These are phyloP conservation scores for Pulveroboletus ravenelii DNA, from an alignment of 768 basidiomycete genomes.

Conservation along the genomic window DNA sequence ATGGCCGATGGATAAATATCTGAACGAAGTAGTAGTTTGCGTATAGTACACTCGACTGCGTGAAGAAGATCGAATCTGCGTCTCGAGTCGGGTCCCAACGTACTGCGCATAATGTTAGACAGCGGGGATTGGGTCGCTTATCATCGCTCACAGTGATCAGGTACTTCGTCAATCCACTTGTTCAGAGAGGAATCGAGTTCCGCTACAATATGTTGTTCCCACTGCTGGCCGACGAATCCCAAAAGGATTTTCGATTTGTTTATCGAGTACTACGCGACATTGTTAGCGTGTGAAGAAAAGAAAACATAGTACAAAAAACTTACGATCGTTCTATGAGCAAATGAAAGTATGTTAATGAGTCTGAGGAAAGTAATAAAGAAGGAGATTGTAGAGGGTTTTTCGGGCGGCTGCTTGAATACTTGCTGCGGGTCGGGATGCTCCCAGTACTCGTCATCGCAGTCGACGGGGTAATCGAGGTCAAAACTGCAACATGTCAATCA, in stretches of 20 bases:
- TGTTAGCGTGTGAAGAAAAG: not conserved
- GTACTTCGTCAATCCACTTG: slow-evolving; percentile 71
- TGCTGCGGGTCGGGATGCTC: slow-evolving; percentile 42
- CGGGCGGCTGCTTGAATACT: slow-evolving; percentile 59
- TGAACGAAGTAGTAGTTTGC: slow-evolving; percentile 51
- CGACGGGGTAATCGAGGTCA: slow-evolving; percentile 57
- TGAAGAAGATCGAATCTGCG: slow-evolving; percentile 33
- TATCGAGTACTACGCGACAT: slow-evolving; percentile 55
- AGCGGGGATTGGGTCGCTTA: not conserved
- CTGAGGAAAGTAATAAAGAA: slow-evolving; percentile 52
- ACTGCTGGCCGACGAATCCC: slow-evolving; percentile 47
- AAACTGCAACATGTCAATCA: slow-evolving; percentile 36
- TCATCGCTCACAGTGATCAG: slow-evolving; percentile 34
- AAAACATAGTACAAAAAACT: slow-evolving; percentile 10
- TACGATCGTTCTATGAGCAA: slow-evolving; percentile 58
- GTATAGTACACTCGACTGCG: slow-evolving; percentile 50
- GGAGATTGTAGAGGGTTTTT: slow-evolving; percentile 50
- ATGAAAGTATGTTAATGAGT: slow-evolving; percentile 59
- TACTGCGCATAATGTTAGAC: slow-evolving; percentile 24
- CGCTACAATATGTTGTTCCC: slow-evolving; percentile 61
- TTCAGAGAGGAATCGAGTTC: slow-evolving; percentile 75
- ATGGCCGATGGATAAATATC: slow-evolving; percentile 75
- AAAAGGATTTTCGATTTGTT: slow-evolving; percentile 56
- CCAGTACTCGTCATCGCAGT: slow-evolving; percentile 71
- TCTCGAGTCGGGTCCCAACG: slow-evolving; percentile 44